phyloP scores from a whole-genome alignment of 1,284 basidiomycete species.

The Agaricales sp. region DNA sequence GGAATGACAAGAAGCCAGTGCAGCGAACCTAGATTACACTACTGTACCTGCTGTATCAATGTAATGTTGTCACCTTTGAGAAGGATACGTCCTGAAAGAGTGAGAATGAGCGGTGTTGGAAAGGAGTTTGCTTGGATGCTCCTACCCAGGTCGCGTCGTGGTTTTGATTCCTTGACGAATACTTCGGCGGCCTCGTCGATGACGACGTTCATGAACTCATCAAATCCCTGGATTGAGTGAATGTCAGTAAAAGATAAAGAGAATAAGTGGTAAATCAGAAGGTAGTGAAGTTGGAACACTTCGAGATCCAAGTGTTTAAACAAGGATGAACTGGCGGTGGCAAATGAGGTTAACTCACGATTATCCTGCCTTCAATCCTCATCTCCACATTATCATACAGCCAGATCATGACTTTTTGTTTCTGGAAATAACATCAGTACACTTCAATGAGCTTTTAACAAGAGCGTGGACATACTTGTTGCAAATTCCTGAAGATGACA shows the following conservation, averaged over 20 bases:
- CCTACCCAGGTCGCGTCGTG: slow-evolving; percentile 72
- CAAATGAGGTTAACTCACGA: slow-evolving; percentile 50
- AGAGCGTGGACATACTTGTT: slow-evolving; percentile 43
- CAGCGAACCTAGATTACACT: neutral
- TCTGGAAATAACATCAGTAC: slow-evolving; percentile 32
- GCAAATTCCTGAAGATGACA: slow-evolving; percentile 98
- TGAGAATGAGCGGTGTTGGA: slow-evolving; percentile 7
- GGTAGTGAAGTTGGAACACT: slow-evolving; percentile 7
- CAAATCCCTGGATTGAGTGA: slow-evolving; percentile 71
- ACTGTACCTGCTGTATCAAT: slow-evolving; percentile 64
- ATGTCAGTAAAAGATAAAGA: slow-evolving; percentile 5
- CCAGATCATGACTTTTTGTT: slow-evolving; percentile 87
- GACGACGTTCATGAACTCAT: slow-evolving; percentile 99
- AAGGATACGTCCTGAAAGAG: slow-evolving; percentile 70
- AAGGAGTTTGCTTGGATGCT: slow-evolving; percentile 7
- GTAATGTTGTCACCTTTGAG: slow-evolving; percentile 97
- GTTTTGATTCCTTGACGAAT: slow-evolving; percentile 80
- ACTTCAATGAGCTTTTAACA: neutral
- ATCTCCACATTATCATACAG: slow-evolving; percentile 96
- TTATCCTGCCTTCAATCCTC: slow-evolving; percentile 94
- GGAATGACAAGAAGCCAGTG: neutral
- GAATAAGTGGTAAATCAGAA: slow-evolving; percentile 4
- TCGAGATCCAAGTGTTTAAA: slow-evolving; percentile 20
- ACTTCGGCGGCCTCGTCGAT: slow-evolving; percentile 95
- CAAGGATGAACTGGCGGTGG: slow-evolving; percentile 8